Evolutionary conservation across 148 eudicot species (phyloP).

Genomic region (Beta vulgaris): DNA sequence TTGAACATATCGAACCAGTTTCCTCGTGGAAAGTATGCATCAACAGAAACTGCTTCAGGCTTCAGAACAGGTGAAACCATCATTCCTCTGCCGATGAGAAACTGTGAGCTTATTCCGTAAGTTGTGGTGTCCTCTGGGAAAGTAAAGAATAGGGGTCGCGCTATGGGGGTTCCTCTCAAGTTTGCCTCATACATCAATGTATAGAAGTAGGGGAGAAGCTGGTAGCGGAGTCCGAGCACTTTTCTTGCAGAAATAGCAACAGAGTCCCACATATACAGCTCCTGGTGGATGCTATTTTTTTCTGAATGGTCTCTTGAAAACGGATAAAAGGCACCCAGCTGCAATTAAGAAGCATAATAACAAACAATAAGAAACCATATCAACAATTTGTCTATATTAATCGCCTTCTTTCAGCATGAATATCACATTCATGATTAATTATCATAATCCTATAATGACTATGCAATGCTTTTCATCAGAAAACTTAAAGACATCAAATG

Average conservation of each 20-base stretch:
- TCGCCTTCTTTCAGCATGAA: too few species aligned
- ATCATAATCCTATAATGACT: too few species aligned
- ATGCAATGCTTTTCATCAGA: too few species aligned
- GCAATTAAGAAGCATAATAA: too few species aligned
- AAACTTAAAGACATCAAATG: too few species aligned
- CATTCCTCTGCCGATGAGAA: constrained; percentile 50
- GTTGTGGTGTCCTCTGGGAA: constrained; percentile 40
- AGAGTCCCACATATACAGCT: constrained; percentile 52
- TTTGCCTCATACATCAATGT: constrained; percentile 55
- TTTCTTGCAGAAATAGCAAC: constrained; percentile 46
- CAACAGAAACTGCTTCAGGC: constrained; percentile 29
- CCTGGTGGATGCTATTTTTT: constrained; percentile 28
- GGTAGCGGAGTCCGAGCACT: constrained; percentile 50
- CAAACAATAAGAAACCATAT: not conserved
- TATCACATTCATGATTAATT: too few species aligned
- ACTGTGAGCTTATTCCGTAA: constrained; percentile 41
- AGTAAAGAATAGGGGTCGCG: constrained; percentile 54
- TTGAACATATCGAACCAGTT: constrained; percentile 54
- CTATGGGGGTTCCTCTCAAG: constrained; percentile 42
- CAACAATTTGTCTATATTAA: too few species aligned
- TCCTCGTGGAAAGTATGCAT: constrained; percentile 46
- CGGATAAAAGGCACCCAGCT: constrained; percentile 63
- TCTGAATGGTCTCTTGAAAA: constrained; percentile 53
- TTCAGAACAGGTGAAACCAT: constrained; percentile 51
- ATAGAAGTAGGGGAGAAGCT: constrained; percentile 54